A percentile compares a stretch with the other conserved stretches of the same genome.
Conservation (phyloP, 2,329 filamentous ascomycete species). For the Pyrenochaeta sp. region DNA sequence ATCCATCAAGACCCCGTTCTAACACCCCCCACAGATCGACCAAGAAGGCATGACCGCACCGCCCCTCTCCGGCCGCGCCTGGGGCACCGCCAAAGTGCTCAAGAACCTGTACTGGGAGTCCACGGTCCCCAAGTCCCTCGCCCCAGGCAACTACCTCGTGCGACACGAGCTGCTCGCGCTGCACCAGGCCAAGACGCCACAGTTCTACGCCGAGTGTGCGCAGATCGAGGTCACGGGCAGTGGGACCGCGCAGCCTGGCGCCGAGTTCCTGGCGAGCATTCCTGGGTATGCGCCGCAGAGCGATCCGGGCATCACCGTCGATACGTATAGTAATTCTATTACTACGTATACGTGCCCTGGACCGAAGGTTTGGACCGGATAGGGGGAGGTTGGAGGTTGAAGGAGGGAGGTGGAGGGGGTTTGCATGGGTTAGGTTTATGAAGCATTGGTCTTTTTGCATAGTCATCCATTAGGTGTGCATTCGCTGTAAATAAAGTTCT, state of each 20-base stretch:
- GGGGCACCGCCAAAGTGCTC: constrained; percentile 59
- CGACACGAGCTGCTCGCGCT: constrained; percentile 65
- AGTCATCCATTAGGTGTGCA: too few relatives aligned
- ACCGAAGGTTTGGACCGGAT: constrained; percentile 59
- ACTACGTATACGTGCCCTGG: constrained; percentile 59
- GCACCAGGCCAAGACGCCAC: constrained; percentile 60
- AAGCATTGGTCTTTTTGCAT: too few relatives aligned
- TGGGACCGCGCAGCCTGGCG: constrained; percentile 54
- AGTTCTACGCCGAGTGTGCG: constrained; percentile 65
- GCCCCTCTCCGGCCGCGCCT: constrained; percentile 56
- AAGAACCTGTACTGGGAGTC: constrained; percentile 61
- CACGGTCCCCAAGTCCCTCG: constrained; percentile 58
- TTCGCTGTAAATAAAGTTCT: too few relatives aligned
- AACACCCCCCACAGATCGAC: constrained; percentile 45
- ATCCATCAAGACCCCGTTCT: too few relatives aligned
- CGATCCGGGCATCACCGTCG: constrained; percentile 60
- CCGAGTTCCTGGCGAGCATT: constrained; percentile 55
- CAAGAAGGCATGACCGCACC: constrained; percentile 59
- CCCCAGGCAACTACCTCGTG: constrained; percentile 45
- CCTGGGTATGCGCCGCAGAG: constrained; percentile 51
- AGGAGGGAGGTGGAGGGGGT: too few relatives aligned
- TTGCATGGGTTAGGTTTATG: too few relatives aligned
- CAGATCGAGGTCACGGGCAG: constrained; percentile 62
- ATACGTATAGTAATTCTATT: constrained; percentile 56
- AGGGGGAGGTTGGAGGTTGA: too few relatives aligned